Base-by-base conservation (phyloP, 352 stramenopile genomes). In the Phytophthora pinifolia region DNA sequence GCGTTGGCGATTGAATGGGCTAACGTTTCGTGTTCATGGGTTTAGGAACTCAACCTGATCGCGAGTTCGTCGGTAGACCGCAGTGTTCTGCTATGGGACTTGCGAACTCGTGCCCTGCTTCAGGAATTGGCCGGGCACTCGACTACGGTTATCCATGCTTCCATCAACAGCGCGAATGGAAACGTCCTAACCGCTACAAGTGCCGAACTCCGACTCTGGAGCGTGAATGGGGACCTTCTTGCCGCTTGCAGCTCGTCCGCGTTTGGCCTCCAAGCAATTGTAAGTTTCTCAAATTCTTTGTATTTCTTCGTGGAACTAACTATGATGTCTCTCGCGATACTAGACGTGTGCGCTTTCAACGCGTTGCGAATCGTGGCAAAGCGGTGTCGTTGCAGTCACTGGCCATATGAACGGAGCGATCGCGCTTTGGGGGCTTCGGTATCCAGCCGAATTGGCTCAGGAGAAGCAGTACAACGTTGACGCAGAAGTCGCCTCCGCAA, bases 211-310 rank as follows among this genome's bases (percentile, higher is more conserved):
- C 79, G 83, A 3, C 35, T 90, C 2, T 92, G 83, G 83, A 89
- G 79, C 54, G 81, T 92, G 41, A 92, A 92, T 22, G 83, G 83
- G 1, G 83, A 92, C 43, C 59, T 92, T 6, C 59, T 92, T 5
- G 80, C 79, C 6, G 69, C 67, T n/a, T 79, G 73, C 1, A 74
- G 47, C 9, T 67, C 67, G 47, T 76, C 9, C 31, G 14, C 53
- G 1, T 72, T 84, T 22, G 78, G 79, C 4, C 67, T 92, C 13
- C 62, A 63, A 37, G 34, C 57, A 12, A 82, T 90, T 37, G 82
- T 92, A 83, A 58, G 70, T 60, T 9, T 6, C 13, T 43, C 14
- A 43, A 13, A 12, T 2, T 32, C 4, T 1, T 48, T 7, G 2
- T 48, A 55, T n/a, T 13, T 25, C 1, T 0, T 46, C 5, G 22